Conservation (phyloP, 768 basidiomycete species). For the Lactifluus echinatus region DNA sequence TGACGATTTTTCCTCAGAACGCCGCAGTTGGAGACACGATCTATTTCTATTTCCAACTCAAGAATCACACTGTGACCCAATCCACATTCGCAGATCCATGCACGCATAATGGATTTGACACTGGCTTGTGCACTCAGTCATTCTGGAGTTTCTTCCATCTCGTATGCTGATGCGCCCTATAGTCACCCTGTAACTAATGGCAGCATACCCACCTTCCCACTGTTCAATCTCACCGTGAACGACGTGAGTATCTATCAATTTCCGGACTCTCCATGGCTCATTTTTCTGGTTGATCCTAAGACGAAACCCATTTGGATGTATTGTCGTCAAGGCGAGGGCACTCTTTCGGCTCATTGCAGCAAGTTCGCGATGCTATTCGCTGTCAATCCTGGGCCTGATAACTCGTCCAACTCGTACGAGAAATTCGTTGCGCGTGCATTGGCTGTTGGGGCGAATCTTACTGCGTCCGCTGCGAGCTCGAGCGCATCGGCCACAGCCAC, state of each 20-base stretch:
- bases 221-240: slow-evolving; percentile 23
- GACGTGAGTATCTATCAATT: slow-evolving; percentile 14
- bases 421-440: slow-evolving; percentile 1
- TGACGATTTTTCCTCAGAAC: not conserved
- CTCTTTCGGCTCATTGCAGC: slow-evolving; percentile 16
- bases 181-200: slow-evolving; percentile 23
- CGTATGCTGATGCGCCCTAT: not conserved
- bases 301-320: slow-evolving; percentile 23
- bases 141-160: not conserved
- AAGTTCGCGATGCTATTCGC: slow-evolving; percentile 28
- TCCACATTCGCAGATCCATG: slow-evolving; percentile 26
- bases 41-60: slow-evolving; percentile 23
- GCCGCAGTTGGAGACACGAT: slow-evolving; percentile 23
- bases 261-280: no score
- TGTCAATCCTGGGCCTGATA: slow-evolving; percentile 21
- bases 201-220: slow-evolving; percentile 7
- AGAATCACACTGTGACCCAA: slow-evolving; percentile 28
- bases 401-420: slow-evolving; percentile 1
- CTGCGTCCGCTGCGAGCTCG: not conserved
- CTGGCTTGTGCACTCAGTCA: slow-evolving; percentile 25
- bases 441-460: not conserved
- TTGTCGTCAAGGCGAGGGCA: slow-evolving; percentile 21
- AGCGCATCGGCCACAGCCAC: no score
- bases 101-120: slow-evolving; percentile 24
- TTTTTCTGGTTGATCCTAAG: not conserved